Evolutionary conservation across 768 basidiomycete species (phyloP).

Genomic region (Vararia minispora): DNA sequence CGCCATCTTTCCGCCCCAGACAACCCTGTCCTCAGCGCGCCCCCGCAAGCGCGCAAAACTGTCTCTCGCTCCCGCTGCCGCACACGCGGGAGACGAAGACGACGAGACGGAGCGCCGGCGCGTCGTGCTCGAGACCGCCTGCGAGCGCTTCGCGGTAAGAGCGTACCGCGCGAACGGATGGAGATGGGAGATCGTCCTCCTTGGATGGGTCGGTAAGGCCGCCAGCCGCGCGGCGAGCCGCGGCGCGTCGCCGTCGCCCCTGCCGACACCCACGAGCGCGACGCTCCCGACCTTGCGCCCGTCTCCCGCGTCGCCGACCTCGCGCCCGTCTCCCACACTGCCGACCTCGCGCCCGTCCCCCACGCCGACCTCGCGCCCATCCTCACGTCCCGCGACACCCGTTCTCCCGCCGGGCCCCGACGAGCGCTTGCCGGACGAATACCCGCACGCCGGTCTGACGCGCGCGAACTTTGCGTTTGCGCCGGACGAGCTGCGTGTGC

Average conservation of each 20-base stretch:
- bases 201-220: neutral
- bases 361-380: neutral
- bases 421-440: neutral
- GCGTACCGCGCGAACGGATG: constrained; percentile 6
- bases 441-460: constrained; percentile 4
- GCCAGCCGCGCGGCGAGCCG: too few species aligned
- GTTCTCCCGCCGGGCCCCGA: neutral
- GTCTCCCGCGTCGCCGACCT: neutral
- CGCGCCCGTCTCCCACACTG: neutral
- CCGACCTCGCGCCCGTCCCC: constrained; percentile 2
- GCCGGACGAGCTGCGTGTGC: constrained; percentile 18
- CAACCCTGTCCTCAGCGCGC: constrained; percentile 3
- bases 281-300: neutral
- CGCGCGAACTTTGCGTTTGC: constrained; percentile 18
- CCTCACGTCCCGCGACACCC: neutral
- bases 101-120: constrained; percentile 7
- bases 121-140: constrained; percentile 20
- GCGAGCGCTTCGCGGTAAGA: constrained; percentile 20
- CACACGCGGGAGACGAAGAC: constrained; percentile 5
- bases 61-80: neutral
- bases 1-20: constrained; percentile 14
- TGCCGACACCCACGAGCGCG: neutral
- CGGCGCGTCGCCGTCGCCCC: too few species aligned
- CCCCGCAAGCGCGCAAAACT: constrained; percentile 12
- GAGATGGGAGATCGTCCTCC: constrained; percentile 13